Base-by-base conservation (phyloP, 768 basidiomycete species). In the Kwoniella europaea region DNA sequence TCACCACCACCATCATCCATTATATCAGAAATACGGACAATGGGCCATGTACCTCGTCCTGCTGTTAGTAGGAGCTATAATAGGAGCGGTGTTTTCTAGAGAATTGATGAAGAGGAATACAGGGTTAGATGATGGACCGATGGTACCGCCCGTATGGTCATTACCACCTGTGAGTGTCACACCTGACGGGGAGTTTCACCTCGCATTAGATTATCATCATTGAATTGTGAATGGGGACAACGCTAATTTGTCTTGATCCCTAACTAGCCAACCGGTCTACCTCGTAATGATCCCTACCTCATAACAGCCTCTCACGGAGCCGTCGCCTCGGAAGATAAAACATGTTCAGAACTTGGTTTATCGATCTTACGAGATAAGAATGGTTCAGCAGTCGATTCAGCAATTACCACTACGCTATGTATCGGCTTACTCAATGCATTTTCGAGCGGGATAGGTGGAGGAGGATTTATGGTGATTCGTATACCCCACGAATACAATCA, bases 321-420 rank as follows among this genome's bases (percentile, higher is more conserved):
- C 0, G 94, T 98, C 18, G 93, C 96, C 4, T 87, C 90, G 29
- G 95, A 98, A 85, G 93, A 94, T 82, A 87, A 88, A 73, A 84
- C 89, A 20, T 98, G 96, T 82, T 95, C 93, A 10, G 84, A 91
- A 54, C 89, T 97, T 59, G 96, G 95, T 2, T 88, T 97, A 1
- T 85, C 88, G 4, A 86, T 90, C 10, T 76, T 96, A 68, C 90
- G 89, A 84, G 82, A 84, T 41, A 88, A 89, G 9, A 94, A 94
- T 29, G 96, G 96, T 18, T 95, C 92, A 77, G 94, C 95, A 0
- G 89, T 96, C 16, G 96, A 98, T 74, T 90, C 96, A 0, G 91
- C 89, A 0, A 89, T 98, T 65, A 88, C 89, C 22, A 87, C 91
- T 0, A 89, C 90, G 0, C 85, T 98, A 27, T 98, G 96, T 80